Conservation (phyloP, 2,329 filamentous ascomycete species). For the Calonectria fujianensis region DNA sequence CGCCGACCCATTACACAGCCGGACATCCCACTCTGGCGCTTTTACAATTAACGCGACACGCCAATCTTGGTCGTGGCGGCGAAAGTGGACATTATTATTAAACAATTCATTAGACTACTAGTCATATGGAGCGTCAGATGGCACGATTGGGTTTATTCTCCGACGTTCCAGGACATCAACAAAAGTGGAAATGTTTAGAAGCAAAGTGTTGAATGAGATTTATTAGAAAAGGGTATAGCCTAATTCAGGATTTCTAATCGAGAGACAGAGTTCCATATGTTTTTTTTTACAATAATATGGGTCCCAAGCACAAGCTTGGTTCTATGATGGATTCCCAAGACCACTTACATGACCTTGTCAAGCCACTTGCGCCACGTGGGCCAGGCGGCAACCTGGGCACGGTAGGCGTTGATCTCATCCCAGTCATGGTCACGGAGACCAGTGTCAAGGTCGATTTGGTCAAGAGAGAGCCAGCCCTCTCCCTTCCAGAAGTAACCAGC, state of each 20-base stretch:
- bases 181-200: neutral
- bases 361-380: constrained; percentile 67
- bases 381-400: constrained; percentile 67
- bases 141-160: neutral
- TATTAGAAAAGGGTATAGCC: constrained; percentile 26
- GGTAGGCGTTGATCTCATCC: constrained; percentile 75
- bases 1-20: neutral
- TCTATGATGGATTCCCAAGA: neutral
- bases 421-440: constrained; percentile 79
- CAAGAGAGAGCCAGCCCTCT: constrained; percentile 73
- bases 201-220: neutral
- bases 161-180: neutral
- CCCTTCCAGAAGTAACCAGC: constrained; percentile 80
- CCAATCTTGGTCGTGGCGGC: neutral
- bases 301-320: neutral
- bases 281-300: neutral
- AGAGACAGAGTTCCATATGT: constrained; percentile 3
- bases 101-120: neutral
- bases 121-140: neutral
- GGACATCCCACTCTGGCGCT: constrained; percentile 32
- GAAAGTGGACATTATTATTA: constrained; percentile 10
- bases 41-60: neutral
- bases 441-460: constrained; percentile 80
- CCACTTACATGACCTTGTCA: constrained; percentile 59
- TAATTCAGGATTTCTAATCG: constrained; percentile 22